phyloP scores from a whole-genome alignment of 192 early-diverging fungal genomes.

The Umbelopsis vinacea region DNA sequence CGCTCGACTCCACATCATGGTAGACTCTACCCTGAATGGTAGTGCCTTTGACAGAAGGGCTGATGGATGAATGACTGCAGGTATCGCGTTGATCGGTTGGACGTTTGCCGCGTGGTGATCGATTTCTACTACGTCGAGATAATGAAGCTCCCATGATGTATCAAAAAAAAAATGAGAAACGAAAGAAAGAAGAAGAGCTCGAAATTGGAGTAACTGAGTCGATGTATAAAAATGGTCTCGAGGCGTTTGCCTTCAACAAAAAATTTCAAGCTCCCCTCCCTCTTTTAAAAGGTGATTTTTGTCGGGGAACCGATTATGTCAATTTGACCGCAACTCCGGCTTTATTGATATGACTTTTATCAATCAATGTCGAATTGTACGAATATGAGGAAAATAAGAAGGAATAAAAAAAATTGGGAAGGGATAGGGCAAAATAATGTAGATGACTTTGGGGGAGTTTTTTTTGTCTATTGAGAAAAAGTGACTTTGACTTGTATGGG shows the following conservation, averaged over 20 bases:
- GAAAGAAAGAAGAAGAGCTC: background rate
- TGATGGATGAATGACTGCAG: background rate
- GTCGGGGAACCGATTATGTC: background rate
- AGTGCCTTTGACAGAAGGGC: background rate
- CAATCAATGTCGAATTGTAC: background rate
- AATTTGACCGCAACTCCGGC: slow-evolving; percentile 9
- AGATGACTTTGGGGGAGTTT: background rate
- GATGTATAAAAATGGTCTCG: background rate
- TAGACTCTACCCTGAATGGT: background rate
- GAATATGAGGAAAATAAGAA: background rate
- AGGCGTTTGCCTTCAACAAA: background rate
- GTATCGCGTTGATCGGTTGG: background rate
- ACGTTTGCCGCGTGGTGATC: background rate
- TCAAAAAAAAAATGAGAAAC: background rate
- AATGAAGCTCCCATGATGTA: background rate
- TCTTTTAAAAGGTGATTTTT: background rate
- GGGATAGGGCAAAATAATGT: background rate
- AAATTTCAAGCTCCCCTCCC: background rate
- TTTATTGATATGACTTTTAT: background rate
- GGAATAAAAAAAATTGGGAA: background rate
- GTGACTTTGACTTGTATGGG: background rate
- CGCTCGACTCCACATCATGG: slow-evolving; percentile 20
- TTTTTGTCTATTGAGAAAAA: background rate
- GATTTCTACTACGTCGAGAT: background rate
- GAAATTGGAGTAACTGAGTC: background rate